These are phyloP conservation scores for Phytophthora ramorum DNA, from an alignment of 352 stramenopile species.

Conservation along the genomic window DNA sequence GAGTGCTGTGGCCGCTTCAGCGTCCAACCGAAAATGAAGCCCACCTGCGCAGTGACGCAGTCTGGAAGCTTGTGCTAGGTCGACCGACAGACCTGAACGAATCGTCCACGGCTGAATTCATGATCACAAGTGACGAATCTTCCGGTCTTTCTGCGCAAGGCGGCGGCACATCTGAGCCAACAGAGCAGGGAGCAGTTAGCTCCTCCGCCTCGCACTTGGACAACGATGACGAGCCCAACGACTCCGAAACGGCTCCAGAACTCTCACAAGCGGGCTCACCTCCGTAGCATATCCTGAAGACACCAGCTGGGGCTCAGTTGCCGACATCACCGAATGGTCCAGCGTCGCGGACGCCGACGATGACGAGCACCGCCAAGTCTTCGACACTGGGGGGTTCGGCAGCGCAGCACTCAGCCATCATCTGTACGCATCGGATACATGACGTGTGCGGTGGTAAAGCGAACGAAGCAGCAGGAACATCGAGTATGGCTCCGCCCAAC, in stretches of 20 bases:
- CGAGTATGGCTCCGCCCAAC: neutral
- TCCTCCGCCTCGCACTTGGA: too few relatives aligned
- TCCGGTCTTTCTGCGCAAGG: neutral
- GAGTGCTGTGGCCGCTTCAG: too few relatives aligned
- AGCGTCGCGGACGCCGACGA: constrained; percentile 5
- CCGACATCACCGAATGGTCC: constrained; percentile 16
- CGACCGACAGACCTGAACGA: neutral
- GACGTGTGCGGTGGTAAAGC: neutral
- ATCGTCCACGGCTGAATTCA: neutral
- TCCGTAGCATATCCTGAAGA: neutral
- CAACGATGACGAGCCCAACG: too few relatives aligned
- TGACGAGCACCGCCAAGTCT: constrained; percentile 6
- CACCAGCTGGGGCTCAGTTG: constrained; percentile 1
- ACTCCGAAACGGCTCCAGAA: neutral
- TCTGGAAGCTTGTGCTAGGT: constrained; percentile 11
- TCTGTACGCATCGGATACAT: neutral
- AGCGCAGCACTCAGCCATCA: neutral
- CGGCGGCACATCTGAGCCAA: too few relatives aligned
- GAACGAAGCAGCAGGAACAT: too few relatives aligned
- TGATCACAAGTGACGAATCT: neutral
- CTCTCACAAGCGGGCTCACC: too few relatives aligned
- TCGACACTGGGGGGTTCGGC: neutral
- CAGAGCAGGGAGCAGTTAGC: neutral
- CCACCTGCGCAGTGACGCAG: too few relatives aligned
- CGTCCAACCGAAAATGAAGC: too few relatives aligned